Conservation (phyloP, 2,329 filamentous ascomycete species). For the Scedosporium minutisporum region DNA sequence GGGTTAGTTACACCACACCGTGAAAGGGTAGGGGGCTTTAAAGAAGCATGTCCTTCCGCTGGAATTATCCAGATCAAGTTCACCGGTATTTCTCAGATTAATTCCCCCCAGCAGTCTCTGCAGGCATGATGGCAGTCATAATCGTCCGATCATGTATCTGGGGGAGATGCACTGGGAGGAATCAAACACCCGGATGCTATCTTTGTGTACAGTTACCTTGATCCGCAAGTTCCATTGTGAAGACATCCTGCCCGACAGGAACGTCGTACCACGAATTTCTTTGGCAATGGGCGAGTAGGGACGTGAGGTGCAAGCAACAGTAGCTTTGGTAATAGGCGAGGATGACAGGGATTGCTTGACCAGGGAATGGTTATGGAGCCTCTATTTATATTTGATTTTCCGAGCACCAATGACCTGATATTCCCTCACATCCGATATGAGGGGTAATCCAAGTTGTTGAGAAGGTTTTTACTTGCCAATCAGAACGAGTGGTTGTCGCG, state of each 20-base stretch:
- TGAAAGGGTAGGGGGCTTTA: constrained; percentile 26
- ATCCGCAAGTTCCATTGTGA: constrained; percentile 26
- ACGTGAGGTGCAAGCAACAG: too few species aligned
- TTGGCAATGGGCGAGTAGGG: too few species aligned
- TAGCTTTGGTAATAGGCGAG: too few species aligned
- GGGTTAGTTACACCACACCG: constrained; percentile 21
- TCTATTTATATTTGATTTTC: too few species aligned
- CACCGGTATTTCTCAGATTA: constrained; percentile 68
- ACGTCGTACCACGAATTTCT: constrained; percentile 1
- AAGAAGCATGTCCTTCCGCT: constrained; percentile 83
- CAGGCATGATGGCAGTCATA: constrained; percentile 6
- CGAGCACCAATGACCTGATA: too few species aligned
- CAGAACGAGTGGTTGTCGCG: too few species aligned
- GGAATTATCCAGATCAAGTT: constrained; percentile 85
- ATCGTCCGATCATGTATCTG: not conserved
- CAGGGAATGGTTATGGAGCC: too few species aligned
- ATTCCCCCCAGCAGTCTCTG: constrained; percentile 12
- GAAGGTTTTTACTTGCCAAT: too few species aligned
- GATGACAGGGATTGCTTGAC: too few species aligned
- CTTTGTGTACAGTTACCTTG: constrained; percentile 29
- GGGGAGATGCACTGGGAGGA: constrained; percentile 17
- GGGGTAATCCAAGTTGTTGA: too few species aligned
- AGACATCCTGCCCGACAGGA: constrained; percentile 3
- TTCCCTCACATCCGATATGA: too few species aligned
- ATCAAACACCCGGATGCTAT: constrained; percentile 26